phyloP scores from a whole-genome alignment of 192 early-diverging fungal genomes.

The Coemansia sp. region DNA sequence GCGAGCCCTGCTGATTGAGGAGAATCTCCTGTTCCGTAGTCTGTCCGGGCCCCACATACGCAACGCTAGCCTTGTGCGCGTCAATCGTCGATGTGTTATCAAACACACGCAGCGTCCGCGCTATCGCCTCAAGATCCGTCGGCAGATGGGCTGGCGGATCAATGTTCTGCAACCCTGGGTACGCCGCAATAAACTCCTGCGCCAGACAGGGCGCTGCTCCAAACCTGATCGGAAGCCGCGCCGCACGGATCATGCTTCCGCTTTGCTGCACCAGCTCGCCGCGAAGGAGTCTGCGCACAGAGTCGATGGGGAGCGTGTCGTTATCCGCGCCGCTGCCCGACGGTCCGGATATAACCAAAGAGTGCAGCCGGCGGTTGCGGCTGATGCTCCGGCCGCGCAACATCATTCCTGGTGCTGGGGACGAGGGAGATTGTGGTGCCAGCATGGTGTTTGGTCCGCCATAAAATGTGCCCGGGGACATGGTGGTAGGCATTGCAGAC shows the following conservation, averaged over 20 bases:
- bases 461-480: no score
- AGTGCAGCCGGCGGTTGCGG: conserved; percentile 34
- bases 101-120: conserved; percentile 76
- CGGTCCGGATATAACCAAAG: conserved; percentile 10
- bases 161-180: conserved; percentile 67
- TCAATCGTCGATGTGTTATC: conserved; percentile 89
- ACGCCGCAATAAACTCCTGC: conserved; percentile 57
- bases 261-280: conserved; percentile 33
- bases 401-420: background rate
- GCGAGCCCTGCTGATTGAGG: conserved; percentile 83
- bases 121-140: conserved; percentile 69
- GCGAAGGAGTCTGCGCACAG: conserved; percentile 37
- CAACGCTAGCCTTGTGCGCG: conserved; percentile 94
- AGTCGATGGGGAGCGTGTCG: conserved; percentile 31
- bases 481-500: background rate
- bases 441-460: conserved; percentile 17
- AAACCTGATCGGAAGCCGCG: conserved; percentile 37
- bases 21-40: conserved; percentile 84
- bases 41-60: conserved; percentile 88
- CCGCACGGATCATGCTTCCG: conserved; percentile 11
- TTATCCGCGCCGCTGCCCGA: conserved; percentile 11
- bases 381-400: conserved; percentile 40
- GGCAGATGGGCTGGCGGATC: conserved; percentile 66
- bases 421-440: conserved; percentile 11
- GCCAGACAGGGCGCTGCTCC: conserved; percentile 45